phyloP scores from a whole-genome alignment of 2,329 filamentous ascomycete genomes.

The Arachnopeziza araneosa region DNA sequence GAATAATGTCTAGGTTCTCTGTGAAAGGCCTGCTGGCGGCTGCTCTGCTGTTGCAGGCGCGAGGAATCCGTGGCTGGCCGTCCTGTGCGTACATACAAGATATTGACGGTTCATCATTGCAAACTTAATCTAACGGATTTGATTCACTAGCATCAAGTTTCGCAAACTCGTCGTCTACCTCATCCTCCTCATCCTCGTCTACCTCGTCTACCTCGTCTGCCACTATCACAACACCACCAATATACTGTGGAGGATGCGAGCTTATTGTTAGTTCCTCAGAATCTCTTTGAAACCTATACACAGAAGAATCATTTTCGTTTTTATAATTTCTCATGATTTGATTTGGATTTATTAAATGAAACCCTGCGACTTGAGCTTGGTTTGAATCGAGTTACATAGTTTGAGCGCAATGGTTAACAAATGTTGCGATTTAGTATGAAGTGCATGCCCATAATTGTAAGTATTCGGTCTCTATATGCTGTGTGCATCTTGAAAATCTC shows the following conservation, averaged over 20 bases:
- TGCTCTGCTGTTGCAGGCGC: background rate
- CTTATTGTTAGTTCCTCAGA: background rate
- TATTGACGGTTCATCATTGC: background rate
- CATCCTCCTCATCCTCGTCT: slow-evolving; percentile 44
- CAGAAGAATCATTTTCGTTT: background rate
- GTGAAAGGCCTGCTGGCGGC: background rate
- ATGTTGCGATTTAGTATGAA: slow-evolving; percentile 1
- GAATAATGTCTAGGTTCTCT: background rate
- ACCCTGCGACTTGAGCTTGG: too few relatives aligned
- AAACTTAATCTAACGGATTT: background rate
- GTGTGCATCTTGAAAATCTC: too few relatives aligned
- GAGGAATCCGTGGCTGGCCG: background rate
- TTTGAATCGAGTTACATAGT: background rate
- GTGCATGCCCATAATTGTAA: slow-evolving; percentile 5
- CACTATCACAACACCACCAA: background rate
- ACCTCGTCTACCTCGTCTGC: background rate
- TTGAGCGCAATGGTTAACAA: background rate
- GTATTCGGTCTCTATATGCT: background rate
- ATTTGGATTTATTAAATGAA: too few relatives aligned
- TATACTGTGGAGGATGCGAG: background rate
- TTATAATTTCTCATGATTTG: too few relatives aligned
- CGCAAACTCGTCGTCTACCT: background rate
- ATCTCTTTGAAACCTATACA: background rate
- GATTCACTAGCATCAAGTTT: background rate
- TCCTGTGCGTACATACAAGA: background rate